These are phyloP conservation scores for Fusarium continuum DNA, from an alignment of 2,329 filamentous ascomycete species.

Conservation along the genomic window DNA sequence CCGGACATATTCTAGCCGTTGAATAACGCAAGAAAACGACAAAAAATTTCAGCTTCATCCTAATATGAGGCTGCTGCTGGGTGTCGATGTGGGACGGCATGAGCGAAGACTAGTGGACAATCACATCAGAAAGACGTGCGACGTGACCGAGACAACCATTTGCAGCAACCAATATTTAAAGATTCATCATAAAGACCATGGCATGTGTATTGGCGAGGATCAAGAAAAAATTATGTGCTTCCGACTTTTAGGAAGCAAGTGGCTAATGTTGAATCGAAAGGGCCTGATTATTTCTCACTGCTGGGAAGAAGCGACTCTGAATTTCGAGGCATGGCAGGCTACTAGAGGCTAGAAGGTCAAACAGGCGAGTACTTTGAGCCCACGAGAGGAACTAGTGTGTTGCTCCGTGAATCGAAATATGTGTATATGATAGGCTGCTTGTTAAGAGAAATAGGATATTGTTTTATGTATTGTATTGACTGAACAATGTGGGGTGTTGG, in stretches of 20 bases:
- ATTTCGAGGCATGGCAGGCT: constrained; percentile 14
- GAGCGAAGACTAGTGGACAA: constrained; percentile 26
- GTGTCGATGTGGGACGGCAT: constrained; percentile 19
- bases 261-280: constrained; percentile 20
- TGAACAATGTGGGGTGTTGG: background rate
- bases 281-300: constrained; percentile 7
- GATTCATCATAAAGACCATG: constrained; percentile 18
- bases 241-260: constrained; percentile 15
- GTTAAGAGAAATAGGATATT: constrained; percentile 10
- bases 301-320: constrained; percentile 15
- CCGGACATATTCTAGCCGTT: background rate
- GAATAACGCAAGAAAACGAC: constrained; percentile 15
- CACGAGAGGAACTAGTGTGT: constrained; percentile 2
- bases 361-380: constrained; percentile 24
- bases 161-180: constrained; percentile 13
- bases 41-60: constrained; percentile 5
- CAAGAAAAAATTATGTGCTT: constrained; percentile 5
- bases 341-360: constrained; percentile 40
- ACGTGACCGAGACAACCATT: constrained; percentile 6
- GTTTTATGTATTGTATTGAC: background rate
- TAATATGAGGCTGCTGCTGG: constrained; percentile 8
- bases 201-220: constrained; percentile 2
- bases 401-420: constrained; percentile 1
- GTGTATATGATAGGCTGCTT: constrained; percentile 21
- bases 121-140: constrained; percentile 4